These are phyloP conservation scores for Lanmaoa rubissima DNA, from an alignment of 768 basidiomycete genomes.

Conservation along the genomic window DNA sequence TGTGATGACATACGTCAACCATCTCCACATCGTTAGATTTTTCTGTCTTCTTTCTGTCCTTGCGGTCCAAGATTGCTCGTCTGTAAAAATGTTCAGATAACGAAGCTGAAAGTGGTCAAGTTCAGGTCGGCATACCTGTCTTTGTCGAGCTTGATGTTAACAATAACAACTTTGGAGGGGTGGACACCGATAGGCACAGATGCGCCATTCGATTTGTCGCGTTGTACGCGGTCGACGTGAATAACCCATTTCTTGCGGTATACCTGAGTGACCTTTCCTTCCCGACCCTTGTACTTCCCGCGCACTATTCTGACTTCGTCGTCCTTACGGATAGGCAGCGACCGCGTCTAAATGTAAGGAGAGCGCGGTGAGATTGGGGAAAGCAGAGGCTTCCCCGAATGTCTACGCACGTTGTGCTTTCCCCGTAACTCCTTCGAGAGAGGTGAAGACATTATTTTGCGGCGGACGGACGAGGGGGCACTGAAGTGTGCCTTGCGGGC, in stretches of 20 bases:
- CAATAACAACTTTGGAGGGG: constrained; percentile 96
- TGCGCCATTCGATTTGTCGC: constrained; percentile 97
- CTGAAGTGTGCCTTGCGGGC: constrained; percentile 97
- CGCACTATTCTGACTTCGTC: constrained; percentile 97
- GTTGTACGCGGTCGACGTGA: constrained; percentile 95
- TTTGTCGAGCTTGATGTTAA: constrained; percentile 89
- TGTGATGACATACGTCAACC: constrained; percentile 61
- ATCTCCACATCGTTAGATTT: constrained; percentile 70
- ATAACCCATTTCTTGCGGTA: constrained; percentile 99
- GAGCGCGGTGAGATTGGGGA: not conserved
- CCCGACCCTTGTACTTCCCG: constrained; percentile 97
- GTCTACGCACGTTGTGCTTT: constrained; percentile 79
- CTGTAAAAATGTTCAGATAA: constrained; percentile 36
- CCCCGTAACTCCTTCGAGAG: constrained; percentile 91
- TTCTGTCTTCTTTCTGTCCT: constrained; percentile 68
- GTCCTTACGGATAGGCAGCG: constrained; percentile 94
- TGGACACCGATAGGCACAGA: constrained; percentile 92
- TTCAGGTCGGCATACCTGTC: constrained; percentile 54
- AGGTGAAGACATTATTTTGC: constrained; percentile 97
- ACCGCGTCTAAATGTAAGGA: constrained; percentile 60
- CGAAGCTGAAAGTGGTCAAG: not conserved
- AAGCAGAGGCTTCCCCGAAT: not conserved
- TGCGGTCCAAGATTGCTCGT: constrained; percentile 84
- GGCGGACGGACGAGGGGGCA: constrained; percentile 91
- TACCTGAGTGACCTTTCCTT: constrained; percentile 97